phyloP scores from a whole-genome alignment of 129 eudicot species.

The Logfia minima region DNA sequence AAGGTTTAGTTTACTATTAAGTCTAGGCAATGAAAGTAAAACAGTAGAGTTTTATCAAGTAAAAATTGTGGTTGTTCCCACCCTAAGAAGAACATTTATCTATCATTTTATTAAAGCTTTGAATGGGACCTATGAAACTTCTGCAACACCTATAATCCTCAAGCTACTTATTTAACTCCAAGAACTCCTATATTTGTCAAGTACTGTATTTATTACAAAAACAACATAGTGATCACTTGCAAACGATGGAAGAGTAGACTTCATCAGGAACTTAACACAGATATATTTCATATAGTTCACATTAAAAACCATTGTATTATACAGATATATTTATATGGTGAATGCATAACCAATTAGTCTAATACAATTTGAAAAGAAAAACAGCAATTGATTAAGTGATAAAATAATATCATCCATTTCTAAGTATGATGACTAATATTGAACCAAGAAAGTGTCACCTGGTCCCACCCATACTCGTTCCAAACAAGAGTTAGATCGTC shows the following conservation, averaged over 20 bases:
- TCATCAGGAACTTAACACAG: no score
- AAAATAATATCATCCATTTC: neutral
- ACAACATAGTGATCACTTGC: no score
- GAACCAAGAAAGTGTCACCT: constrained; percentile 37
- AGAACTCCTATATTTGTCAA: no score
- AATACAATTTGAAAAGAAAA: neutral
- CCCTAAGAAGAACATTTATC: no score
- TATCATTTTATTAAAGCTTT: neutral
- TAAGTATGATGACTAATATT: neutral
- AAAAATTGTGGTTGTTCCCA: no score
- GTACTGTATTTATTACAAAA: no score
- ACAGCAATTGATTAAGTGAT: neutral
- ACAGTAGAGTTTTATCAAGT: no score
- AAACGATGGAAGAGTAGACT: no score
- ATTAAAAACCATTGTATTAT: neutral
- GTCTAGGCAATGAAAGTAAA: no score
- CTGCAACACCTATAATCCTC: neutral
- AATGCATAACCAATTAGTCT: neutral
- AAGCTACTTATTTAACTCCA: no score
- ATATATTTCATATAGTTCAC: neutral
- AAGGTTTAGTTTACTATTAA: no score
- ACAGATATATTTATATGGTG: neutral
- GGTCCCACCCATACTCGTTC: constrained; percentile 79
- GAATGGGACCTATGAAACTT: no score
- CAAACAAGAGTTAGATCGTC: constrained; percentile 50